Evolutionary conservation across 2,329 filamentous ascomycete species (phyloP).

Genomic region (Apiospora arundinis): DNA sequence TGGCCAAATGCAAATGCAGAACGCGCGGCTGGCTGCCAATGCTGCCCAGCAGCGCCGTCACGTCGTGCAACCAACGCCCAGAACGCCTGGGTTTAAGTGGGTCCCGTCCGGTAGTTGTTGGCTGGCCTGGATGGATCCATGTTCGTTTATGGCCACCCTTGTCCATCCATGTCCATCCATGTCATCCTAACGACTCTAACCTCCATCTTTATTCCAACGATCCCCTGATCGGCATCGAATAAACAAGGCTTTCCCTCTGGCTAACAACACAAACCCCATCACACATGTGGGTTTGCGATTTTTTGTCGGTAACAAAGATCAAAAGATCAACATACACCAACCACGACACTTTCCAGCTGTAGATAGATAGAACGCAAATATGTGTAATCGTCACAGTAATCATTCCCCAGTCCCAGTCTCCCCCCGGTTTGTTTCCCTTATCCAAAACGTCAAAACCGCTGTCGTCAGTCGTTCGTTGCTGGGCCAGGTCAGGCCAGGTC

Average conservation of each 20-base stretch:
- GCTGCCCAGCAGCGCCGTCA: no score
- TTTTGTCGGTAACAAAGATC: neutral
- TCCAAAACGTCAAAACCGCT: neutral
- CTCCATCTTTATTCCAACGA: slow-evolving; percentile 9
- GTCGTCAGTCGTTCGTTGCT: neutral
- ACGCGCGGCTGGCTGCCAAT: neutral
- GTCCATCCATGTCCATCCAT: no score
- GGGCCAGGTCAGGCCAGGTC: neutral
- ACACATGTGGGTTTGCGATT: neutral
- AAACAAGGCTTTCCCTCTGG: slow-evolving; percentile 2
- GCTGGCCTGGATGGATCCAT: neutral
- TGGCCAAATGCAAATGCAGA: neutral
- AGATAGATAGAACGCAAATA: neutral
- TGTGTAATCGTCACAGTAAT: neutral
- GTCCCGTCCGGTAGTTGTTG: neutral
- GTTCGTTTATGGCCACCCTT: no score
- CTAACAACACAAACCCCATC: neutral
- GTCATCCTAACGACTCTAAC: neutral
- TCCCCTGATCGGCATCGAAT: slow-evolving; percentile 11
- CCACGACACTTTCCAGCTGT: neutral
- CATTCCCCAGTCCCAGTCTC: neutral
- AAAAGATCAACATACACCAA: neutral
- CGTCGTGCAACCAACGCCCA: no score
- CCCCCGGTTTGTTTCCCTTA: neutral
- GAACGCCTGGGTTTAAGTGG: neutral